Base-by-base conservation (phyloP, 2,329 filamentous ascomycete genomes). In the Tympanopsis confertula region DNA sequence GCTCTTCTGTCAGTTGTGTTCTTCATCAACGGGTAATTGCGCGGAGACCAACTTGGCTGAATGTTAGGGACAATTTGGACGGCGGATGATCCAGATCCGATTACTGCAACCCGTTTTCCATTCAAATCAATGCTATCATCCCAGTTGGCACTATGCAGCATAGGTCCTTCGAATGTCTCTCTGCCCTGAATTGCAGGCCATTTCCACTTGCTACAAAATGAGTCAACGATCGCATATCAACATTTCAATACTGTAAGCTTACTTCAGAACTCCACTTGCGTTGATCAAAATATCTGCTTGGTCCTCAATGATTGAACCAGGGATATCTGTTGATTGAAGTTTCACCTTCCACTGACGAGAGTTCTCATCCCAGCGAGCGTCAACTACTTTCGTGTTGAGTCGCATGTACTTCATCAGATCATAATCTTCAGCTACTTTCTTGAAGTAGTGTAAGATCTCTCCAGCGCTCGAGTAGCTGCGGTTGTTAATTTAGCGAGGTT, bases 401-500 rank as follows among this genome's bases (percentile, higher is more conserved):
- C 65, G 65, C 50, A 70, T 55, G 40, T 65, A 61, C 43, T 63
- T 63, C 43, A 62, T 57, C 42, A 66, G 63, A 26, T 60, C 54
- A 39, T 63, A 59, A 37, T 63, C 59, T 7, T 55, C 45, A 14
- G 58, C 62, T 20, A 69, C 59, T 1, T 48, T 50, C 43, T 68
- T 65, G 41, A 68, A 55, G 40, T 71, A 70, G 14, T 53, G 47
- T 53, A 62, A 63, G 12, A 71, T 71, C 47, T 71, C 65, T 1
- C 59, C 55, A 0, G 61, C 57, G 20, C 59, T 59, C 2, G 61
- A 63, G 46, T 68, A 70, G 47, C 66, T 68, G n/a, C n/a, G n/a
- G n/a, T n/a, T n/a, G n/a, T 26, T 26, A 10, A 7, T 7, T 10
- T 7, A 26, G 7, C 7, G 22, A 7, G n/a, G n/a, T n/a, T n/a